Evolutionary conservation across 2,329 filamentous ascomycete species (phyloP), one percentile per base, ranked within the genome.

Genomic region (Fonsecaea erecta): DNA sequence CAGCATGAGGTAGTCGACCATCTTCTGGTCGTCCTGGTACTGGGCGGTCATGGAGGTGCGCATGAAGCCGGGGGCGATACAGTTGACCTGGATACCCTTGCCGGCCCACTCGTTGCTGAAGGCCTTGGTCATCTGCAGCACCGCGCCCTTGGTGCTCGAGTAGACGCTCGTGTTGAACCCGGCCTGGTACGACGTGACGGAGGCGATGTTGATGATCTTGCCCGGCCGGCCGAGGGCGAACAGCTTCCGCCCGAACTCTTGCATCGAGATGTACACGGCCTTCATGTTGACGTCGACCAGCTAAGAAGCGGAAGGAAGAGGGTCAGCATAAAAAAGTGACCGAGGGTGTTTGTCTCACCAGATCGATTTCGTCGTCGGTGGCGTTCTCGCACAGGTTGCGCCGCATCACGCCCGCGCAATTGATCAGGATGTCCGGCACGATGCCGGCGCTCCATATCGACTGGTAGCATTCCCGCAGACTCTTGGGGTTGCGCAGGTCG

Each of bases 101-200:
- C 71, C 68, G 0, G 77, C 78, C 26, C 80, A 71, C 61, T 80
- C 78, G 12, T 78, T 77, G 0, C 72, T 76, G 1, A 80, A 70
- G 1, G 74, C 77, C 62, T 77, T 79, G 11, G 75, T 75, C 4
- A 82, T 74, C 74, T 80, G 77, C 28, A 77, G 65, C 2, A 82
- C 71, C 2, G 73, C 80, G 12, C 78, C 79, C 64, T 82, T 82
- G 11, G 78, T 79, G 3, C 78, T 78, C 55, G 72, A 74, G 56
- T 73, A 70, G 40, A 62, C 64, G 48, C 68, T 71, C 12, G 69
- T 72, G 35, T 62, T 62, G 51, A 62, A 62, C 1, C 63, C 63
- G 24, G 58, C 63, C 28, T 62, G 55, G 30, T 52, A 62, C 18
- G 59, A 60, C 0, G 60, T 66, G 18, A 66, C 48, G 24, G 53